phyloP scores from a whole-genome alignment of 73 alveolate genomes.

The Effrenium voratum region DNA sequence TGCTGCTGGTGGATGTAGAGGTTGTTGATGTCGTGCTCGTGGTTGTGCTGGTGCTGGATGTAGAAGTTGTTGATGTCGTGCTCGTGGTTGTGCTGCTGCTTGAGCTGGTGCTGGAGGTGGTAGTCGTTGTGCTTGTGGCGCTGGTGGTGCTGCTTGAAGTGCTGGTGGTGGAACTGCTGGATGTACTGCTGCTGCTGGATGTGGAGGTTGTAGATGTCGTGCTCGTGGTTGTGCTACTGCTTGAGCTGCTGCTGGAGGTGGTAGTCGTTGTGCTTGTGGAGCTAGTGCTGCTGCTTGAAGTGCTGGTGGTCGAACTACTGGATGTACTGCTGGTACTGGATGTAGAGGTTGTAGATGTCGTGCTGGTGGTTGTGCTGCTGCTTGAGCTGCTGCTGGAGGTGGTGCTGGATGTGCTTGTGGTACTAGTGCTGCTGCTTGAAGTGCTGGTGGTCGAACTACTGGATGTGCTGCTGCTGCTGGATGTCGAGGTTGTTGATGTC shows the following conservation, averaged over 20 bases:
- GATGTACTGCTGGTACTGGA: neutral
- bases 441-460: neutral
- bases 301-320: neutral
- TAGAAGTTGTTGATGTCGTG: constrained; percentile 22
- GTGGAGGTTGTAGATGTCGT: neutral
- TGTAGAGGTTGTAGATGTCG: neutral
- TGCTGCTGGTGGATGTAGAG: neutral
- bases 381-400: neutral
- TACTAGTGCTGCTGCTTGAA: neutral
- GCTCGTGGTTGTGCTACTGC: neutral
- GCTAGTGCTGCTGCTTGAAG: neutral
- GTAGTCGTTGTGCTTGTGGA: neutral
- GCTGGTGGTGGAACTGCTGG: constrained; percentile 19
- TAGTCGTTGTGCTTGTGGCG: too few relatives aligned
- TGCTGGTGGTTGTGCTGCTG: constrained; percentile 8
- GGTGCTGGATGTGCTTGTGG: too few relatives aligned
- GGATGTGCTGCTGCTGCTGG: neutral
- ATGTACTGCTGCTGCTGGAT: too few relatives aligned
- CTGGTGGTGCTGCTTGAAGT: constrained; percentile 15
- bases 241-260: neutral
- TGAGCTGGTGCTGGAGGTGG: too few relatives aligned
- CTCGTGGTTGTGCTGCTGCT: constrained; percentile 5
- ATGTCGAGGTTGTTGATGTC: neutral
- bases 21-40: too few relatives aligned
- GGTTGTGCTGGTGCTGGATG: too few relatives aligned